phyloP scores from a whole-genome alignment of 306 rosid genomes.

The Psophocarpus tetragonolobus region DNA sequence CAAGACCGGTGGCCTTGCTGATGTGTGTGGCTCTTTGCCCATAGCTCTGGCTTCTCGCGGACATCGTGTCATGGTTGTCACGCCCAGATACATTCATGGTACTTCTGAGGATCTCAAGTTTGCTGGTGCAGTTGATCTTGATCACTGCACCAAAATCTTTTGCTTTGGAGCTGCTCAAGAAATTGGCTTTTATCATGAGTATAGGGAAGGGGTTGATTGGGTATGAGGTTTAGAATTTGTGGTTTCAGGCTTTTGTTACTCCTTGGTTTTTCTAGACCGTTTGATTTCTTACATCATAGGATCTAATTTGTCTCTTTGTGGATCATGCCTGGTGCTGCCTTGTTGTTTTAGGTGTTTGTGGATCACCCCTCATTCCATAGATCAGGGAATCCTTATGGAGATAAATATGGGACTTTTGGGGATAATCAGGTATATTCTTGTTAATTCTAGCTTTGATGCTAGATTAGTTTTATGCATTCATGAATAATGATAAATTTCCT shows the following conservation, averaged over 20 bases:
- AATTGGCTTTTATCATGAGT: conserved; percentile 77
- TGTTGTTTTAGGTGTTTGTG: conserved; percentile 66
- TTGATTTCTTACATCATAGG: neutral
- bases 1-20: conserved; percentile 89
- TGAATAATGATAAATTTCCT: conserved; percentile 45
- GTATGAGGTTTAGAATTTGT: conserved; percentile 37
- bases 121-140: conserved; percentile 50
- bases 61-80: conserved; percentile 90
- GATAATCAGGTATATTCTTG: conserved; percentile 73
- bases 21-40: conserved; percentile 96
- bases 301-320: conserved; percentile 8
- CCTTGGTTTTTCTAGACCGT: neutral
- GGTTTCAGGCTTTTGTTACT: neutral
- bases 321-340: conserved; percentile 10
- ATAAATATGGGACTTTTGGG: conserved; percentile 64
- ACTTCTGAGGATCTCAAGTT: conserved; percentile 54
- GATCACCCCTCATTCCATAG: conserved; percentile 84
- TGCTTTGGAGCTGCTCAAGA: conserved; percentile 76
- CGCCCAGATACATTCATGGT: conserved; percentile 73
- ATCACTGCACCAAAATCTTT: conserved; percentile 25
- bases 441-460: conserved; percentile 23
- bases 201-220: conserved; percentile 83
- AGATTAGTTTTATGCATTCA: conserved; percentile 22
- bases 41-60: conserved; percentile 75
- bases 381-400: conserved; percentile 90